Conservation (phyloP, 805 yeast genomes). For the Ogataea paradorogensis region DNA sequence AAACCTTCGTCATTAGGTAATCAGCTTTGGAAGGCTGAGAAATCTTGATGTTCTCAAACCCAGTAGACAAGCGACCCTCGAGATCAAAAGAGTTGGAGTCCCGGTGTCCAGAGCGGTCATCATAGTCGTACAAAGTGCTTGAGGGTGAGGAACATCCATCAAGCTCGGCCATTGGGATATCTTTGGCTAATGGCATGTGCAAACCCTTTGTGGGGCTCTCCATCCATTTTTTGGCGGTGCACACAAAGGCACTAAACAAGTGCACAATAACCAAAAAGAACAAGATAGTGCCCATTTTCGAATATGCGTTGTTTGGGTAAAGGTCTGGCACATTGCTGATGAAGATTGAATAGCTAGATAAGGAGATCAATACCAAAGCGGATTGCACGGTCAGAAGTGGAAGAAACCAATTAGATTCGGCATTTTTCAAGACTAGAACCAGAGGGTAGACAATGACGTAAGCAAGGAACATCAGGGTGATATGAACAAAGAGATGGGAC, state of each 20-base stretch:
- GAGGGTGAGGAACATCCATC: slow-evolving; percentile 30
- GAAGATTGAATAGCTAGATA: slow-evolving; percentile 55
- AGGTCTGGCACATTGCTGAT: slow-evolving; percentile 57
- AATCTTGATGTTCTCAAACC: background rate
- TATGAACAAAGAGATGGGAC: slow-evolving; percentile 54
- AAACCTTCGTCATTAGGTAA: slow-evolving; percentile 35
- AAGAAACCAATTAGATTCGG: slow-evolving; percentile 55
- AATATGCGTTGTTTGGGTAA: slow-evolving; percentile 76
- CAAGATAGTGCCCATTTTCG: slow-evolving; percentile 60
- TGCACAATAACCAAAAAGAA: slow-evolving; percentile 53
- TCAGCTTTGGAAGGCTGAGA: slow-evolving; percentile 11
- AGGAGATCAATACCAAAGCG: slow-evolving; percentile 44
- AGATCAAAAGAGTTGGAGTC: slow-evolving; percentile 27
- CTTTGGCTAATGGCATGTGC: slow-evolving; percentile 15
- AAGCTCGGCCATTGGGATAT: slow-evolving; percentile 29
- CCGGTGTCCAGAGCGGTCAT: slow-evolving; percentile 17
- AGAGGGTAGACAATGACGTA: slow-evolving; percentile 65
- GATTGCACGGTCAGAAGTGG: slow-evolving; percentile 54
- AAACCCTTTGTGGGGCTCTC: slow-evolving; percentile 17
- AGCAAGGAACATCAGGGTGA: slow-evolving; percentile 40
- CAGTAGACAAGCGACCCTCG: slow-evolving; percentile 15
- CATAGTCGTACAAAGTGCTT: slow-evolving; percentile 36
- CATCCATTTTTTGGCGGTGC: slow-evolving; percentile 45
- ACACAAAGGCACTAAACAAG: slow-evolving; percentile 49
- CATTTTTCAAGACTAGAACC: slow-evolving; percentile 59